phyloP scores from a whole-genome alignment of 164 flowering plant genomes.

The Stephania cephalantha region DNA sequence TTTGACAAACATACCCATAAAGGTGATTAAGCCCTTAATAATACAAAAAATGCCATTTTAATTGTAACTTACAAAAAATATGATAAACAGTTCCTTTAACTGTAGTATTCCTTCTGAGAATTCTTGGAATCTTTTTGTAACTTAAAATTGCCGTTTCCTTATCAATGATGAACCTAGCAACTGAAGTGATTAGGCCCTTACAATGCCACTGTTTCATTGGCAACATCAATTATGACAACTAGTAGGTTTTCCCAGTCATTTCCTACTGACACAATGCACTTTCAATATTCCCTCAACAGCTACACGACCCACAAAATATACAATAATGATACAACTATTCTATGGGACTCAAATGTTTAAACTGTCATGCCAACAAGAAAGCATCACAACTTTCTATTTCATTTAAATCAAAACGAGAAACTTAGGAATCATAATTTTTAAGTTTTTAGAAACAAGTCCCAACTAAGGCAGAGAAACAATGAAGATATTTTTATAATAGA shows the following conservation, averaged over 20 bases:
- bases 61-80: background rate
- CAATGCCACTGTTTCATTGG: background rate
- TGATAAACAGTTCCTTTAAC: background rate
- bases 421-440: background rate
- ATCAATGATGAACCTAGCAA: background rate
- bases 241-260: background rate
- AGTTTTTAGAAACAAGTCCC: background rate
- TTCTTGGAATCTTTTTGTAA: background rate
- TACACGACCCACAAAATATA: background rate
- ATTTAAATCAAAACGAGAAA: background rate
- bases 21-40: background rate
- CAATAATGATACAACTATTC: background rate
- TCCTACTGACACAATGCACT: background rate
- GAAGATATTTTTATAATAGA: background rate
- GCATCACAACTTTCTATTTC: background rate
- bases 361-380: background rate
- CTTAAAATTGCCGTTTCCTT: background rate
- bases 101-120: background rate
- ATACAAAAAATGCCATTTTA: background rate
- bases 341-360: too few relatives aligned
- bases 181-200: background rate
- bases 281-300: background rate
- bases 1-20: background rate
- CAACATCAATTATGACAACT: background rate
- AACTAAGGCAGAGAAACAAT: background rate